Evolutionary conservation across 2,329 filamentous ascomycete genomes (phyloP), one percentile per base, ranked within the genome.

Genomic region (Coniochaeta hoffmannii): DNA sequence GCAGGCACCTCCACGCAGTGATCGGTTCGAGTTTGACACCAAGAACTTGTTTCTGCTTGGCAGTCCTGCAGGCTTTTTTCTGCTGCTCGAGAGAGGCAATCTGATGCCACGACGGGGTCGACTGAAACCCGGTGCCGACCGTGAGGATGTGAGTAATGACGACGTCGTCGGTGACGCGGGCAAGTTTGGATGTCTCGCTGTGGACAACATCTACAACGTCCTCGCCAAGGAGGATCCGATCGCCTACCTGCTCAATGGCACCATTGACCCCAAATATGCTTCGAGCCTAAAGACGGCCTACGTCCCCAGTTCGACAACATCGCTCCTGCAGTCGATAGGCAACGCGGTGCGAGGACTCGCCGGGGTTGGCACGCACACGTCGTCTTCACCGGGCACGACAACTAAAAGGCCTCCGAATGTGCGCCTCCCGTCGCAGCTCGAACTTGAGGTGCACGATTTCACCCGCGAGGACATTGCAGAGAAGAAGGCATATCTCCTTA

Each of bases 151-250:
- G 19, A 71, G 78, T 14, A 77, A 78, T 6, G 69, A 69, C 34
- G 73, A 76, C 7, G 81, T 97, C 31, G 87, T 87, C n/a, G 89
- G 88, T n/a, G 82, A 90, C 38, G 79, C 79, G 17, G 91, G 89
- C 30, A 82, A 78, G 6, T 96, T 96, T 68, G 94, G 94, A 17
- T 97, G 94, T 68, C 76, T 97, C 28, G 90, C 93, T 0, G 88
- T 97, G 1, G 90, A 97, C 72, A 99, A 97, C 68, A 81, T 99
- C 56, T 99, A 97, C 76, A 99, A 99, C 65, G 82, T 99, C 60
- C 82, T 97, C 66, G 75, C 82, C 36, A 79, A 77, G 58, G 80
- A 85, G 62, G 82, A 84, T 63, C 81, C 94, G 1, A 95, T 99
- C 56, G 90, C 92, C 1, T 97, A 97, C 69, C 81, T 93, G 15